Base-by-base conservation (phyloP, 352 stramenopile genomes). In the Phytophthora multivora region DNA sequence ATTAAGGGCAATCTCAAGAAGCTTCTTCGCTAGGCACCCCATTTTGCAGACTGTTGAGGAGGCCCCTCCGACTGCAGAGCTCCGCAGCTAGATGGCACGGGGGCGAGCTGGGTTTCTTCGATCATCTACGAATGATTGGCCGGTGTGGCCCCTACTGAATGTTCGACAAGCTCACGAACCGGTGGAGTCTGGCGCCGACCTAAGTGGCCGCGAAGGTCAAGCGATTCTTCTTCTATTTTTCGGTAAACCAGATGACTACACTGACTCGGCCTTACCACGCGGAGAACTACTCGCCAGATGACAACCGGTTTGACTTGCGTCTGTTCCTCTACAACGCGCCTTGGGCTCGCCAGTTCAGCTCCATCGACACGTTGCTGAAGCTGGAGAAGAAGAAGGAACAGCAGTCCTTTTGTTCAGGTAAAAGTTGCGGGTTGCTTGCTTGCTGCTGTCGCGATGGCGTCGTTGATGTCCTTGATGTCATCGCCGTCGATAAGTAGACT, bases 271-370 rank as follows among this genome's bases (percentile, higher is more conserved):
- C 95, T 30, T 99, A 99, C 83, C 97, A 99, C 73, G 97, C 96
- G 16, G 97, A 99, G 75, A 97, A 93, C 71, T 99, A 99, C 77
- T 98, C 91, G 30, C 97, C 97, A 6, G 97, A 99, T 75, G 97
- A 99, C 83, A 99, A 99, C 84, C 93, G 94, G 36, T 99, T 99
- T 74, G 97, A 99, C 76, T 63, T 99, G 59, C 89, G 97, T 15
- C 97, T 92, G 52, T 99, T 99, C 80, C 79, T 99, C 19, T 99
- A 99, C 79, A 98, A 98, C 76, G 75, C 88, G 19, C 81, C 77
- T 59, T 99, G 96, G 97, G 91, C 90, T 47, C 87, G 96, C 25
- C 97, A 99, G 76, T 99, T 99, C 71, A 59, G 70, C 26, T 88
- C 88, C 19, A 99, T 99, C 58, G 96, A 99, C 77, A 72, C 79